Base-by-base conservation (phyloP, 2,329 filamentous ascomycete species). In the Davidsoniella virescens region DNA sequence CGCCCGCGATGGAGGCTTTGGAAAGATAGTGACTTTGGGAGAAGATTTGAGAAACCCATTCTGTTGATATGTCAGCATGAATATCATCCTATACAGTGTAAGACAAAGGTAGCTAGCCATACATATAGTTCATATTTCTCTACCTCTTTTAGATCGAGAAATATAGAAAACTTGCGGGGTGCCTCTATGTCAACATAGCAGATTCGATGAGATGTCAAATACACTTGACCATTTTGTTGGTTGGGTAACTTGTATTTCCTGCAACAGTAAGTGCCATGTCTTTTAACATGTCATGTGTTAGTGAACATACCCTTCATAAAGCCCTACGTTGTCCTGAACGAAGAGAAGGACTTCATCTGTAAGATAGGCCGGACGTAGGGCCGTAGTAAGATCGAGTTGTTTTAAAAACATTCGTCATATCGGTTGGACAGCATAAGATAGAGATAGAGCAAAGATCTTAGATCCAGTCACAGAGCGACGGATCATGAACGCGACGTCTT, bases 201-300 rank as follows among this genome's bases (percentile, higher is more conserved):
- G 54, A 87, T 80, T 49, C 92, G 84, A 65, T 96, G 90, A 7
- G 92, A 94, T 16, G 92, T 98, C 65, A 98, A 66, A 63, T 98
- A 98, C 50, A 92, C 87, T 68, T 95, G 87, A 47, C 92, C 92
- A 68, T 94, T 87, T 63, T 98, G 92, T 57, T 93, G 87, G 61
- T 88, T 80, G 36, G 86, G 83, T 50, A 98, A 82, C 69, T 98
- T 98, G 70, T 82, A 92, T 69, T 95, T 96, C 58, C 87, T 94
- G 59, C 47, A 54, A 56, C 47, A 51, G 56, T 33, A 12, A 33
- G 29, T 33, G 29, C 2, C 12, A 41, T 20, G 56, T 56, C 37
- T 48, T 47, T 56, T 44, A 52, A 56, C 20, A 37, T 48, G 41
- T 29, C 2, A 12, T 12, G 12, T 12, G 29, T 9, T 12, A 33